These are phyloP conservation scores for Serendipita sp. DNA, from an alignment of 768 basidiomycete genomes.

Conservation along the genomic window DNA sequence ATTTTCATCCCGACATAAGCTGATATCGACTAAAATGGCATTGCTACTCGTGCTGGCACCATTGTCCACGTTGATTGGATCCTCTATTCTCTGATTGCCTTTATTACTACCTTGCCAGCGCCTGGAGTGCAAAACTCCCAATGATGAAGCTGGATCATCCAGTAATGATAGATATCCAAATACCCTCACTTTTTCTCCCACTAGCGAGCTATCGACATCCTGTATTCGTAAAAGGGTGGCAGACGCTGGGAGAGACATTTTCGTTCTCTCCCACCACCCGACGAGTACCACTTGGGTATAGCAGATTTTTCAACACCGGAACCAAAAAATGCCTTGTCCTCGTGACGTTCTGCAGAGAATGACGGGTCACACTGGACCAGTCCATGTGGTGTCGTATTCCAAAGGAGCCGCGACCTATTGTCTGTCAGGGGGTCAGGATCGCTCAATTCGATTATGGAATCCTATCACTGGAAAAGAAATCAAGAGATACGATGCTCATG, in stretches of 20 bases:
- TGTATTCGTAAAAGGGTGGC: neutral
- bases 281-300: too few species aligned
- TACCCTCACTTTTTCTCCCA: neutral
- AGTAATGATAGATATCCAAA: neutral
- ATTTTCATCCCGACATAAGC: neutral
- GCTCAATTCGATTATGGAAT: slow-evolving; percentile 83
- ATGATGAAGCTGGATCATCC: neutral
- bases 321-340: neutral
- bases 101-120: neutral
- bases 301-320: too few species aligned
- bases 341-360: neutral
- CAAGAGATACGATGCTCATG: slow-evolving; percentile 80
- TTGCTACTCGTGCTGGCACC: neutral
- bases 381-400: slow-evolving; percentile 83
- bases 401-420: slow-evolving; percentile 77
- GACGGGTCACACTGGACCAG: slow-evolving; percentile 53
- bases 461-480: slow-evolving; percentile 73
- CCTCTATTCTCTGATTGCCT: too few species aligned
- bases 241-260: neutral
- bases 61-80: neutral
- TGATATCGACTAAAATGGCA: neutral
- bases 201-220: neutral
- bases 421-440: slow-evolving; percentile 86
- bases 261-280: neutral
- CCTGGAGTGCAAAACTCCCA: neutral